Base-by-base conservation (phyloP, 1,284 basidiomycete species). In the Veloboletus limbatus region DNA sequence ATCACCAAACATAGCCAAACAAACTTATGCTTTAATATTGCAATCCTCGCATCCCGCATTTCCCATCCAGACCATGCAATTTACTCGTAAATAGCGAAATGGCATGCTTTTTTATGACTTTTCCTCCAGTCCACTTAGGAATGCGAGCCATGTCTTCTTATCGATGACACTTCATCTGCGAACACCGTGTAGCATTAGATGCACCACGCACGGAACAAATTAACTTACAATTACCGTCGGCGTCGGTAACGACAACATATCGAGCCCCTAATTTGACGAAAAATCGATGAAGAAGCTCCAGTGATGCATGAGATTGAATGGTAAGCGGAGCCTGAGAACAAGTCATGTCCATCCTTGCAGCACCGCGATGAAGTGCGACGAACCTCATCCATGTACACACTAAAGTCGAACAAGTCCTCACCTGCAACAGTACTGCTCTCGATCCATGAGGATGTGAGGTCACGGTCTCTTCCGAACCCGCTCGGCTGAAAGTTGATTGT, bases 241-340 rank as follows among this genome's bases (percentile, higher is more conserved):
- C 71, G 63, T 97, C 91, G 2, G 80, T 85, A 6, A 97, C 84
- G 20, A 97, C 76, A 21, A 97, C 81, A 58, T 93, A 93, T 52
- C 91, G 78, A n/a, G 89, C 88, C 1, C 94, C 94, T 13, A 97
- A 78, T 66, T 96, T 96, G 51, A 85, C 85, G 59, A 97, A 97
- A 59, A 94, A 79, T 63, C 93, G 88, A 59, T 97, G 94, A 2
- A 97, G 79, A 45, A 96, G 77, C 66, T 96, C 91, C 49, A 95
- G 73, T 1, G 93, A 91, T 9, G 90, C 87, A 62, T 93, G 87
- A 2, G 80, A 81, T 54, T 84, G 82, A 16, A 94, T 79, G 0
- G 85, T 92, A 55, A 95, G 74, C 1, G 93, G 93, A 1, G 91
- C 88, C 85, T 92, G 48, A 4, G n/a, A 36, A 43, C 6, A 11